Conservation (phyloP, 306 rosid genomes). For the Trifolium dubium region DNA sequence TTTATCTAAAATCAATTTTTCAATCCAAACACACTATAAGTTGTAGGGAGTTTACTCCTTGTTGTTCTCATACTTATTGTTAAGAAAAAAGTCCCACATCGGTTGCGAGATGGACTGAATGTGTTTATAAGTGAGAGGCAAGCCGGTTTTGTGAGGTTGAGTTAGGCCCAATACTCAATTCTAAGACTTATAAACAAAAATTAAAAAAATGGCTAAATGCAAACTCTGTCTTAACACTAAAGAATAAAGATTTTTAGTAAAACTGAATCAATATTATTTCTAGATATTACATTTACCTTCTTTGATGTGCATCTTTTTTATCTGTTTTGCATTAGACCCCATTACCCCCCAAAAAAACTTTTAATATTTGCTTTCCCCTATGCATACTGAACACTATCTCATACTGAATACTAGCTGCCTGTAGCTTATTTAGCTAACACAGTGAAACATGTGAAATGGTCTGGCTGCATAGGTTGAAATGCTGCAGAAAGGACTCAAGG, state of each 20-base stretch:
- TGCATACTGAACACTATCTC: constrained; percentile 15
- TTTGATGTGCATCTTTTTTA: not conserved
- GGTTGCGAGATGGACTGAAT: too few relatives aligned
- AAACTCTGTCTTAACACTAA: not conserved
- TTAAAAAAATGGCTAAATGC: not conserved
- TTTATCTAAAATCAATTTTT: not conserved
- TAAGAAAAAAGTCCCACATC: too few relatives aligned
- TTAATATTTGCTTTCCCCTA: not conserved
- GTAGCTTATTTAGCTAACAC: constrained; percentile 30
- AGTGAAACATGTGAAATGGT: constrained; percentile 32
- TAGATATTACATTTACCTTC: not conserved
- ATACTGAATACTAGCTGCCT: constrained; percentile 32
- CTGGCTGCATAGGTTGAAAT: constrained; percentile 65
- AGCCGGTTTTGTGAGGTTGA: too few relatives aligned
- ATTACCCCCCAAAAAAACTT: not conserved
- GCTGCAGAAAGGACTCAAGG: constrained; percentile 81
- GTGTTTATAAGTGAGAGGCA: too few relatives aligned
- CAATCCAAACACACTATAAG: not conserved
- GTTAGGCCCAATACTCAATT: too few relatives aligned
- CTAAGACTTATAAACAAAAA: constrained; percentile 10
- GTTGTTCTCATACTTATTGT: not conserved
- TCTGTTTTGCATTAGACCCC: constrained; percentile 11
- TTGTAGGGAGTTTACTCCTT: constrained; percentile 10
- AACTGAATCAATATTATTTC: constrained; percentile 20
- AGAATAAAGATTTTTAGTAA: constrained; percentile 9